A percentile compares a stretch with the other conserved stretches of the same genome.
These are phyloP conservation scores for Penicillium coprophilum DNA, from an alignment of 495 filamentous ascomycete genomes.

Conservation along the genomic window DNA sequence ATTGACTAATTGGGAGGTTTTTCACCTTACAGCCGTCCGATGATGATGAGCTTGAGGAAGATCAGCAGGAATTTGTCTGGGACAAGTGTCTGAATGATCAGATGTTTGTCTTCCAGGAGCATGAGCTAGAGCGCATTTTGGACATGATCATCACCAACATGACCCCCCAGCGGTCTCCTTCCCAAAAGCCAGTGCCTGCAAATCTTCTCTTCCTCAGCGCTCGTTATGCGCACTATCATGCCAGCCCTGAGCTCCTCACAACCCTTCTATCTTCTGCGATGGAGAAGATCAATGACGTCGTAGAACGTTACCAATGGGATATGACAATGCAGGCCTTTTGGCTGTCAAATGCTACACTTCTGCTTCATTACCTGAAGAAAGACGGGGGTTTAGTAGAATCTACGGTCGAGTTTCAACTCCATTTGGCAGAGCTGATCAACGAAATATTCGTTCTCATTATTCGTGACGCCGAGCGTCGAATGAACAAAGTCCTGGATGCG, in stretches of 20 bases:
- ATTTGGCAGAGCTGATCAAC: constrained; percentile 92
- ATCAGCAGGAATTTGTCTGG: constrained; percentile 97
- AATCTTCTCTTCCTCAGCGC: constrained; percentile 96
- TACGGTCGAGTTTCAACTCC: constrained; percentile 86
- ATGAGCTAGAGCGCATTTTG: constrained; percentile 82
- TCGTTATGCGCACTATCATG: constrained; percentile 95
- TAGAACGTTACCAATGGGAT: constrained; percentile 94
- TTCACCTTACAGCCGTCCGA: constrained; percentile 60
- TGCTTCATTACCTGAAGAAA: constrained; percentile 96
- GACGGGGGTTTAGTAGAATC: constrained; percentile 78
- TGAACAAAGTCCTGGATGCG: constrained; percentile 91
- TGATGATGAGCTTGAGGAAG: constrained; percentile 73
- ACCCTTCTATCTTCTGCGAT: constrained; percentile 81
- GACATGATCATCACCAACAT: constrained; percentile 98
- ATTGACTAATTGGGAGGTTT: constrained; percentile 10
- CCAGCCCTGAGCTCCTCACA: constrained; percentile 78
- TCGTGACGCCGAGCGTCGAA: constrained; percentile 91
- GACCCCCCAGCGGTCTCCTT: constrained; percentile 91
- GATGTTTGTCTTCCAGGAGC: constrained; percentile 99
- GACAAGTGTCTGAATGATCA: constrained; percentile 92
- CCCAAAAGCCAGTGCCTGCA: constrained; percentile 95
- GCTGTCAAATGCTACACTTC: constrained; percentile 94
- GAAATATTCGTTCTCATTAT: constrained; percentile 99
- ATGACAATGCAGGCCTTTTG: constrained; percentile 99
- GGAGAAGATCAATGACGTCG: constrained; percentile 94